These are phyloP conservation scores for Alternaria sp. DNA, from an alignment of 2,329 filamentous ascomycete species.

Conservation along the genomic window DNA sequence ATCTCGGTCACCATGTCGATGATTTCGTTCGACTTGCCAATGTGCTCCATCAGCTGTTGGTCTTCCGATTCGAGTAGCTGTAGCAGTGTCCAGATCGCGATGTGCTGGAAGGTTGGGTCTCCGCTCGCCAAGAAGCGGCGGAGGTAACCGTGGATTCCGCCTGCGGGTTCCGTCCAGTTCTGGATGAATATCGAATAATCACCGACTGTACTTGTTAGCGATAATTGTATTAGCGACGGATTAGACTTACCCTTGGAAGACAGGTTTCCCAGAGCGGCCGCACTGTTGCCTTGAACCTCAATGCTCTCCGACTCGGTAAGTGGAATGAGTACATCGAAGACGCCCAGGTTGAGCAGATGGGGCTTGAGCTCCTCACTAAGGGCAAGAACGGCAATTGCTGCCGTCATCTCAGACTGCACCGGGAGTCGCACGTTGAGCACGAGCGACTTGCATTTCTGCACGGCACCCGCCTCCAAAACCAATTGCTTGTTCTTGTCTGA, in stretches of 20 bases:
- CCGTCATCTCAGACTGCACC: slow-evolving; percentile 99
- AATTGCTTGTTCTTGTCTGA: slow-evolving; percentile 97
- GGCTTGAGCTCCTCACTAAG: slow-evolving; percentile 95
- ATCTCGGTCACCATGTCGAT: slow-evolving; percentile 92
- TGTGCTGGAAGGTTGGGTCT: slow-evolving; percentile 97
- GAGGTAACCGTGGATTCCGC: slow-evolving; percentile 94
- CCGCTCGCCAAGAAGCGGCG: slow-evolving; percentile 91
- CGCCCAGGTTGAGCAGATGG: slow-evolving; percentile 85
- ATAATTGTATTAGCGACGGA: background rate
- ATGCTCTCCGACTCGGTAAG: slow-evolving; percentile 95
- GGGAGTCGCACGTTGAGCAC: slow-evolving; percentile 91
- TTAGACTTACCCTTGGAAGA: slow-evolving; percentile 83
- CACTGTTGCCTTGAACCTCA: slow-evolving; percentile 97
- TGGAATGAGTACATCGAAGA: slow-evolving; percentile 95
- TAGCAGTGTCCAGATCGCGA: slow-evolving; percentile 96
- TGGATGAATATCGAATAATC: slow-evolving; percentile 96
- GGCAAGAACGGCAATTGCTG: slow-evolving; percentile 95
- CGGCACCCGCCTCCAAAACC: slow-evolving; percentile 94
- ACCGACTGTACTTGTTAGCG: slow-evolving; percentile 68
- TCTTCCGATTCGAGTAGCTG: slow-evolving; percentile 97
- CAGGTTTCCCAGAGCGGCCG: slow-evolving; percentile 90
- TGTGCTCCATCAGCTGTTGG: slow-evolving; percentile 82
- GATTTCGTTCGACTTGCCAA: slow-evolving; percentile 88
- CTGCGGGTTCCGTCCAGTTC: slow-evolving; percentile 90
- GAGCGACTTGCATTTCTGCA: slow-evolving; percentile 98